A percentile compares a stretch with the other conserved stretches of the same genome.
Conservation (phyloP, 805 yeast genomes). For the Yamadazyma paraphyllophila region DNA sequence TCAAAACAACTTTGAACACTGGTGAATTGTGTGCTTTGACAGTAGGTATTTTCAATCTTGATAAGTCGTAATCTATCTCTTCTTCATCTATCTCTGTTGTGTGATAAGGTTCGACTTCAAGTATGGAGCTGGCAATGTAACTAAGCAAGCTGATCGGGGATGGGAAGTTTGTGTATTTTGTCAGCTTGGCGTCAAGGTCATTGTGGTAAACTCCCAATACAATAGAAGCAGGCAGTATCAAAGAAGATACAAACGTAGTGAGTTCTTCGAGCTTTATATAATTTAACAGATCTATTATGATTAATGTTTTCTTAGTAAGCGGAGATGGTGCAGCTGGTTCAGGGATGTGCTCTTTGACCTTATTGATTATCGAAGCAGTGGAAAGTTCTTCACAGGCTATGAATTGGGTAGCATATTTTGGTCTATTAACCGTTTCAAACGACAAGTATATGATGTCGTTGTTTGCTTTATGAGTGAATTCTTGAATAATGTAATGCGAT, state of each 20-base stretch:
- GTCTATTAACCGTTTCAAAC: slow-evolving; percentile 61
- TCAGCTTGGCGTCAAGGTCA: slow-evolving; percentile 15
- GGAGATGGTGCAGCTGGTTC: neutral
- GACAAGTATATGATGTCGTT: slow-evolving; percentile 53
- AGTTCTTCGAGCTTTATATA: slow-evolving; percentile 47
- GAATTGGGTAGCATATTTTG: slow-evolving; percentile 48
- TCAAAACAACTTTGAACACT: slow-evolving; percentile 49
- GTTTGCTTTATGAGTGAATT: slow-evolving; percentile 47
- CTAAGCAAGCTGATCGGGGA: slow-evolving; percentile 48
- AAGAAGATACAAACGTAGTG: slow-evolving; percentile 47
- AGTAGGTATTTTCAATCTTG: slow-evolving; percentile 47
- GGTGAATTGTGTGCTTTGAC: slow-evolving; percentile 44
- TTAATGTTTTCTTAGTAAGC: slow-evolving; percentile 11
- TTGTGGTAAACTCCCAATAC: slow-evolving; percentile 39
- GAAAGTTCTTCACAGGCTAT: slow-evolving; percentile 39
- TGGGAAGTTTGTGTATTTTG: slow-evolving; percentile 48
- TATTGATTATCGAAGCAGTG: neutral
- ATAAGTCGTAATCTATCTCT: slow-evolving; percentile 38
- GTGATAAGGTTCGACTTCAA: slow-evolving; percentile 54
- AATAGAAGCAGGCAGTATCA: slow-evolving; percentile 35
- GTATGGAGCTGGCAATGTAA: slow-evolving; percentile 73
- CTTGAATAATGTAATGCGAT: slow-evolving; percentile 53
- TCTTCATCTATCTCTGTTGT: slow-evolving; percentile 43
- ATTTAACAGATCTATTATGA: slow-evolving; percentile 63
- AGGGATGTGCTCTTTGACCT: neutral